These are phyloP conservation scores for Cyberlindnera mrakii DNA, from an alignment of 805 yeast genomes.

Conservation along the genomic window DNA sequence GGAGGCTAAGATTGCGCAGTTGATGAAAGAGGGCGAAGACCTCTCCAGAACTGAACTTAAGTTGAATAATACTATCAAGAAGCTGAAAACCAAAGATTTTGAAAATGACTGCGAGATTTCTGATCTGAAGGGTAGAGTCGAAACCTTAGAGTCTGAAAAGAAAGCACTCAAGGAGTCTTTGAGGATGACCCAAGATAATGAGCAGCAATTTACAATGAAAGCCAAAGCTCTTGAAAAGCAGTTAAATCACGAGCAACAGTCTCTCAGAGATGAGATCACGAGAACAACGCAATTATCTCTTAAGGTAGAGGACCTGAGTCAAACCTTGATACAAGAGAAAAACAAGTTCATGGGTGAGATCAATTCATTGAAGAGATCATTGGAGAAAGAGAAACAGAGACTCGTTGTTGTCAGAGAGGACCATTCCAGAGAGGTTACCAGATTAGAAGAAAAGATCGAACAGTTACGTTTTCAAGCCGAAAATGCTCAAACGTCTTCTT, in stretches of 20 bases:
- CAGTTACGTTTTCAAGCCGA: constrained; percentile 59
- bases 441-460: constrained; percentile 69
- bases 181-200: constrained; percentile 18
- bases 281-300: constrained; percentile 20
- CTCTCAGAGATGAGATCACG: constrained; percentile 16
- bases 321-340: constrained; percentile 20
- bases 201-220: constrained; percentile 21
- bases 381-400: constrained; percentile 31
- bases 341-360: constrained; percentile 22
- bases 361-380: constrained; percentile 24
- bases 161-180: constrained; percentile 22
- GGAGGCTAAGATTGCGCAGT: constrained; percentile 54
- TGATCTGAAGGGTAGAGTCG: constrained; percentile 8
- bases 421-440: constrained; percentile 38
- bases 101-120: constrained; percentile 31
- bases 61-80: constrained; percentile 59
- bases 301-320: constrained; percentile 20
- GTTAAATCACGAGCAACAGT: constrained; percentile 16
- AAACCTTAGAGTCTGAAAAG: constrained; percentile 20
- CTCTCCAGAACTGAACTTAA: constrained; percentile 67
- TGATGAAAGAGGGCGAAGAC: constrained; percentile 71
- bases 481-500: constrained; percentile 25
- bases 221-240: constrained; percentile 18
- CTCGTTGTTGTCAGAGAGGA: constrained; percentile 15
- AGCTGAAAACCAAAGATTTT: constrained; percentile 42